Evolutionary conservation across 2,329 filamentous ascomycete species (phyloP), one percentile per base, ranked within the genome.

Genomic region (Verticillium zaregamsianum): DNA sequence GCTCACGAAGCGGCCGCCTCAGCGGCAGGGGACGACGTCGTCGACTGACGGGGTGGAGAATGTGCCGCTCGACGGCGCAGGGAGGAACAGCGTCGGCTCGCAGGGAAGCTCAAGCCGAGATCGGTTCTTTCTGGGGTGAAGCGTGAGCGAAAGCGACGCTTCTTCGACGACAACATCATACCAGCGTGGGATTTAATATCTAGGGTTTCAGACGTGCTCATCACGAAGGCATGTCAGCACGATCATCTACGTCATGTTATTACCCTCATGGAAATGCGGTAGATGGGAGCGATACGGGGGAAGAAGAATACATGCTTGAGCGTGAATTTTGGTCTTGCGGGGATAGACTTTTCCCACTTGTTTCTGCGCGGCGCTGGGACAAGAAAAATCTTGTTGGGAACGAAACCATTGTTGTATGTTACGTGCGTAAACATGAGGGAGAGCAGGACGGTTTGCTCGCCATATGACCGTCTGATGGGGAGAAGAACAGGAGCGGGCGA

Each of bases 1-100:
- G 11, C 70, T 78, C 20, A 74, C 72, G 54, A 80, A 79, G 68
- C 77, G 75, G 59, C 68, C 68, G n/a, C 67, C 70, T 3, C 69
- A 71, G 32, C 66, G 71, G n/a, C 68, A 71, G 45, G 74, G 70
- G 63, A 69, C 67, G 14, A 37, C 49, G 20, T 60, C 61, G 3
- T 65, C 63, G 20, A 57, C 61, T n/a, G 64, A 64, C 17, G 63
- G 56, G 11, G 58, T 63, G 25, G 64, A 66, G 57, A 62, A 61
- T 35, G 15, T 52, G 20, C 39, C 64, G 4, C 59, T 55, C 25
- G 45, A 60, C 17, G 14, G 35, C 20, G 60, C 56, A 6, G 58
- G 52, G 33, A 55, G 62, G 23, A 62, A 49, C 31, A 65, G 64
- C 49, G 28, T 62, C 17, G 63, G 59, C 40, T 63, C 62, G n/a